Evolutionary conservation across 495 filamentous ascomycete species (phyloP), one percentile per base, ranked within the genome.

Genomic region (Penicillium cataractarum): DNA sequence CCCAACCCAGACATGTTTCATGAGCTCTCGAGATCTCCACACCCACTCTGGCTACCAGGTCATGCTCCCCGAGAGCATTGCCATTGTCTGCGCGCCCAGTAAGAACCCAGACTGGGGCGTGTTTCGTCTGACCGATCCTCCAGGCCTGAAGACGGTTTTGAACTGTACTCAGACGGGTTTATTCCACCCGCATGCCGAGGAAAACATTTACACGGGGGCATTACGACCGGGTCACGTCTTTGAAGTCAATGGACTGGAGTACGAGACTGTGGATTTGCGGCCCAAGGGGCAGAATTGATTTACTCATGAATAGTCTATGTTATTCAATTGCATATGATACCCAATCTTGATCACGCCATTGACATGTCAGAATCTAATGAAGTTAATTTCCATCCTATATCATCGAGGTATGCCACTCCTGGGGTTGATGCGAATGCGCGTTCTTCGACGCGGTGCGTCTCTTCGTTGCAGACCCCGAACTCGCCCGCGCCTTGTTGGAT

Each of bases 1-100:
- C 72, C 95, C 95, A 0, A 91, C 88, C 0, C 96, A 99, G 78
- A 96, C 92, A 2, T 99, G 95, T 73, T 99, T 99, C 72, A 95
- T 99, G 92, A 96, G 92, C 76, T 93, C 89, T 33, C 83, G 93
- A 35, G 95, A 99, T 71, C 68, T 97, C 63, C 95, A 99, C 66
- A 99, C 96, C 0, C 95, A 97, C 68, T 84, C 84, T 32, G 92
- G 92, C 21, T 98, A 97, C 73, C 95, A 99, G 74, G 84, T 92
- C 27, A 96, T 95, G 92, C 82, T 98, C 72, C 86, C 91, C 17
- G 95, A 99, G 80, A 93, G 90, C 69, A 94, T 99, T 69, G 95
- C 96, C 8, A 96, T 99, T 65, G 95, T 99, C 49, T 98, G 96
- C 76, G 92, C 96, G 31, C 95, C 95, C 13, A 89, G 83, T 48